Evolutionary conservation across 192 early-diverging fungal species (phyloP).

Genomic region (Backusella luteola): DNA sequence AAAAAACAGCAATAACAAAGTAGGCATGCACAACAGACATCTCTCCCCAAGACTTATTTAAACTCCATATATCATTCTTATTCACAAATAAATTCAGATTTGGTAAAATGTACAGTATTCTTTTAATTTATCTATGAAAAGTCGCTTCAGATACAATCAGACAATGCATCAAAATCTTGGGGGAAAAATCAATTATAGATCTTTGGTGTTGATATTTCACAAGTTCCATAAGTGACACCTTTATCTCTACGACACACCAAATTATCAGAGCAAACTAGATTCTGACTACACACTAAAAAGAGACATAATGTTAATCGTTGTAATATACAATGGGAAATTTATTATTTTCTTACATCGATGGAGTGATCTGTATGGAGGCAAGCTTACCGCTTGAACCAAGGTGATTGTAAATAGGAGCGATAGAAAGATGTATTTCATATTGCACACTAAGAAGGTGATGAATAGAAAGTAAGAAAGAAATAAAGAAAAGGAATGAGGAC

Average conservation of each 20-base stretch:
- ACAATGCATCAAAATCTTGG: too few relatives aligned
- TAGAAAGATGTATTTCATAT: background rate
- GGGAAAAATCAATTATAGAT: too few relatives aligned
- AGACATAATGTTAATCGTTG: background rate
- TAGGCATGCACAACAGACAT: too few relatives aligned
- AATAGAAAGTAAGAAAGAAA: background rate
- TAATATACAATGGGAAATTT: background rate
- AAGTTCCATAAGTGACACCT: background rate
- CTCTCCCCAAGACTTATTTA: too few relatives aligned
- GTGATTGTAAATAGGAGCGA: background rate
- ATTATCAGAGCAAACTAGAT: background rate
- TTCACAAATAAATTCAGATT: background rate
- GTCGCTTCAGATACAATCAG: too few relatives aligned
- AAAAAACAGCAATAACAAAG: too few relatives aligned
- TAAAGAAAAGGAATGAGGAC: background rate
- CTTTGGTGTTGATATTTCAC: background rate
- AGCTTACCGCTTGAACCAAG: background rate
- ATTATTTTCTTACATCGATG: background rate
- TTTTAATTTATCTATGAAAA: background rate
- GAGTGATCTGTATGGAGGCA: background rate
- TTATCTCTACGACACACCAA: background rate
- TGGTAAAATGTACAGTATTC: background rate
- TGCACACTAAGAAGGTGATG: background rate
- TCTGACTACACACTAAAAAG: background rate
- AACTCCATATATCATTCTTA: too few relatives aligned